These are phyloP conservation scores for Cochlearia excelsa DNA, from an alignment of 345 rosid genomes.

Conservation along the genomic window DNA sequence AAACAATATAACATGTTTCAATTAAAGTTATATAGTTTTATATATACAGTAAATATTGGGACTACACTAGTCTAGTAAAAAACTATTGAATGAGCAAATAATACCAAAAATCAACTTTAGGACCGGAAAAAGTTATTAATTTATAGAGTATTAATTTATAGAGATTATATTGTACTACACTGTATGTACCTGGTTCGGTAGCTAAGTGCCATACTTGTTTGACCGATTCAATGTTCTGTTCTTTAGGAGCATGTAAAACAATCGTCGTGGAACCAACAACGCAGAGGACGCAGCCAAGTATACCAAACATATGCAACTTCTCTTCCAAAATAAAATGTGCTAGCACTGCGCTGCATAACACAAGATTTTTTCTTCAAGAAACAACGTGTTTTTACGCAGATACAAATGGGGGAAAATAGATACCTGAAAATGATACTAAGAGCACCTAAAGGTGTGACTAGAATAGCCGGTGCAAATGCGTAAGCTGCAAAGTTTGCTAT, in stretches of 20 bases:
- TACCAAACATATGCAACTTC: slow-evolving; percentile 74
- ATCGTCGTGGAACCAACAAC: slow-evolving; percentile 82
- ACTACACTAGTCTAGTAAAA: too few species aligned
- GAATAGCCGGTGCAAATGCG: slow-evolving; percentile 93
- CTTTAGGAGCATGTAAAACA: slow-evolving; percentile 86
- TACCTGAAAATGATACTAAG: slow-evolving; percentile 94
- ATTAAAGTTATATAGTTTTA: too few species aligned
- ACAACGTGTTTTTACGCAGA: too few species aligned
- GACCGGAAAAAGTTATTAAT: too few species aligned
- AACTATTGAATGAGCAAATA: too few species aligned
- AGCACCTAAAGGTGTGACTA: slow-evolving; percentile 96
- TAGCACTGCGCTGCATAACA: slow-evolving; percentile 79
- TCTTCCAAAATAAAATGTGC: slow-evolving; percentile 85
- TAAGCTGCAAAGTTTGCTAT: slow-evolving; percentile 96
- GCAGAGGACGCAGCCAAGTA: slow-evolving; percentile 81
- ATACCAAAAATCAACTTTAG: too few species aligned
- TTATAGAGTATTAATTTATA: too few species aligned
- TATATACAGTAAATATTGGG: too few species aligned
- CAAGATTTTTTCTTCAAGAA: not conserved
- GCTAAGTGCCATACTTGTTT: slow-evolving; percentile 83
- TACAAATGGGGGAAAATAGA: too few species aligned
- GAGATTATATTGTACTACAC: too few species aligned
- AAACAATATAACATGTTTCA: not conserved
- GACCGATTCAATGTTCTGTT: slow-evolving; percentile 69
- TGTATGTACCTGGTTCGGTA: slow-evolving; percentile 61